Evolutionary conservation across 768 basidiomycete species (phyloP), one percentile per base, ranked within the genome.

Genomic region (Pulveroboletus ravenelii): DNA sequence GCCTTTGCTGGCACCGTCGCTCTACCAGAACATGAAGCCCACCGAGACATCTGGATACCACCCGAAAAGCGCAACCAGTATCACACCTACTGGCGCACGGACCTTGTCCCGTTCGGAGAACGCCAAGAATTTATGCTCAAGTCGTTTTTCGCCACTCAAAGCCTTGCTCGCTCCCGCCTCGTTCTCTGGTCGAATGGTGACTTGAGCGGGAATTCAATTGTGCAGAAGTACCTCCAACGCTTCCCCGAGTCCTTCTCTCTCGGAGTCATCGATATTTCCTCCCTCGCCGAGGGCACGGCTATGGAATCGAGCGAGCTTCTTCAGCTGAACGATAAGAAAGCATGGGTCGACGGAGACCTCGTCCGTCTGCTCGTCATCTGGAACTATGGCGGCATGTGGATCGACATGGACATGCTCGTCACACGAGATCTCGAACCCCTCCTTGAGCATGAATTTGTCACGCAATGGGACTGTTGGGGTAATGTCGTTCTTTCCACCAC

Each of bases 391-490:
- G 95, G 95, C 2, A 80, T 93, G 40, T 98, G 95, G 95, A 78
- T 97, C 52, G 95, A 98, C 67, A 96, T 97, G 93, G 95, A 98
- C 68, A 88, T 87, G 55, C 78, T 98, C 48, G 68, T 97, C 54
- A 95, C 92, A 36, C 74, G 95, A 40, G 87, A 92, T 70, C 72
- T 98, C 27, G 75, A 83, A 7, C 93, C 93, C 3, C 73, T 97
- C 49, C 74, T 88, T 7, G 94, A 96, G 65, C 87, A 91, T 62
- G 95, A 98, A 68, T 98, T 94, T 64, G 90, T 97, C 9, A 94
- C 91, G 0, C 93, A 98, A 65, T 98, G 95, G 95, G 95, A 98
- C 62, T 97, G 95, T 68, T 96, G 96, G 66, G 90, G 93, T 94
- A 67, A 55, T 10, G 37, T 43, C 45, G n/a, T 42, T 36, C 6